Conservation (phyloP, 768 basidiomycete species). For the Hypholoma sublateritium region DNA sequence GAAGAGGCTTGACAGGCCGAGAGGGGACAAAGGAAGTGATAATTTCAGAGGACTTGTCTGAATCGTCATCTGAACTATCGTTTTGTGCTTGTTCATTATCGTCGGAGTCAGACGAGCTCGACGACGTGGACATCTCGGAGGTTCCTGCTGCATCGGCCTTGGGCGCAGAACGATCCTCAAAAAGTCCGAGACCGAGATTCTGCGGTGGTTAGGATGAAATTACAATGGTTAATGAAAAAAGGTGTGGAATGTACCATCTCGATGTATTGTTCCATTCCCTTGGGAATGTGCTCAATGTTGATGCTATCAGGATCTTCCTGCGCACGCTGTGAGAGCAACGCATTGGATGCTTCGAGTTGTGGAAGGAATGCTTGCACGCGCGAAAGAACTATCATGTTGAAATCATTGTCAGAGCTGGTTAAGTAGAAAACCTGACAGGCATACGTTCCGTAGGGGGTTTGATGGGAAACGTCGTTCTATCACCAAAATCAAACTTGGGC, state of each 20-base stretch:
- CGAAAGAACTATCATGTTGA: slow-evolving; percentile 51
- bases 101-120: slow-evolving; percentile 23
- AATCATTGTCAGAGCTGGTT: not conserved
- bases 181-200: slow-evolving; percentile 68
- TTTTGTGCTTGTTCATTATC: slow-evolving; percentile 20
- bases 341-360: slow-evolving; percentile 64
- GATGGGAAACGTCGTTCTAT: slow-evolving; percentile 33
- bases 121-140: slow-evolving; percentile 30
- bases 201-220: slow-evolving; percentile 24
- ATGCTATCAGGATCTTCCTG: slow-evolving; percentile 53
- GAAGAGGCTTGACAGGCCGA: slow-evolving; percentile 48
- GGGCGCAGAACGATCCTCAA: slow-evolving; percentile 39
- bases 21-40: slow-evolving; percentile 39
- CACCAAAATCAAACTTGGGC: slow-evolving; percentile 37
- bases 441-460: slow-evolving; percentile 50
- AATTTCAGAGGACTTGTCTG: slow-evolving; percentile 35
- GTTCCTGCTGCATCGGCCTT: slow-evolving; percentile 24
- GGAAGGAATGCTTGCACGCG: slow-evolving; percentile 71
- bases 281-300: slow-evolving; percentile 67
- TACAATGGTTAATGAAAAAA: not conserved
- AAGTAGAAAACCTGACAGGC: slow-evolving; percentile 19
- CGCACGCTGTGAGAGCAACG: slow-evolving; percentile 44
- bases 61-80: slow-evolving; percentile 31
- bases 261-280: slow-evolving; percentile 52
- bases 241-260: slow-evolving; percentile 52